These are phyloP conservation scores for Ensete ventricosum DNA, from an alignment of 176 grass and related monocot genomes.

Conservation along the genomic window DNA sequence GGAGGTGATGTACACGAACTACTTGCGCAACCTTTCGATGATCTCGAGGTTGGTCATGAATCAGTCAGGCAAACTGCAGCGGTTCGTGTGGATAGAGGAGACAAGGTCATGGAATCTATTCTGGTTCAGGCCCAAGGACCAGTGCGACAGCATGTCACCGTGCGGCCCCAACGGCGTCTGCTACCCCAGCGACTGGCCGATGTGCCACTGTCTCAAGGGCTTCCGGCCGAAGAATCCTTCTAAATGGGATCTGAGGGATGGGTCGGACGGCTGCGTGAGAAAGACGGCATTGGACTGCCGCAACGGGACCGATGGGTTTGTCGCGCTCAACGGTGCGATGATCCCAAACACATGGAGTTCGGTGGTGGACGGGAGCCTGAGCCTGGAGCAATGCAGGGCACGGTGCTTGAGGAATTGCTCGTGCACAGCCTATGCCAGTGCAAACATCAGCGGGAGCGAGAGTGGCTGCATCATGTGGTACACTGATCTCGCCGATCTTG, in stretches of 20 bases:
- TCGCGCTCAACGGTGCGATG: background rate
- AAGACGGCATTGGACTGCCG: background rate
- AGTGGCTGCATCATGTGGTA: background rate
- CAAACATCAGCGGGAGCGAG: background rate
- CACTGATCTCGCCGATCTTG: background rate
- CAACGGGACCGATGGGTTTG: background rate
- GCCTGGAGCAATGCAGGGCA: background rate
- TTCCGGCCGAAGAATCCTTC: background rate
- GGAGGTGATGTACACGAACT: background rate
- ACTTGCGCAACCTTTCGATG: background rate
- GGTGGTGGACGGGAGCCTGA: background rate
- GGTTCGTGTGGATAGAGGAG: background rate
- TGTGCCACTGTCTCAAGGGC: background rate
- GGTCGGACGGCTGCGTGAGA: background rate
- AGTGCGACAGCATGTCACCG: background rate
- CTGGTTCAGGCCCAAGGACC: background rate
- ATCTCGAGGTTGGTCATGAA: background rate
- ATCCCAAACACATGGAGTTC: background rate
- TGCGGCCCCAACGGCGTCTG: background rate
- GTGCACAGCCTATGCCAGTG: slow-evolving; percentile 1
- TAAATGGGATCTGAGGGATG: background rate
- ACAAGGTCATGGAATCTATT: background rate
- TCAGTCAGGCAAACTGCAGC: background rate
- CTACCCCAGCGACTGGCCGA: background rate
- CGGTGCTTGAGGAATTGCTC: background rate